Evolutionary conservation across 2,329 filamentous ascomycete species (phyloP).

Genomic region (Phoma sp.): DNA sequence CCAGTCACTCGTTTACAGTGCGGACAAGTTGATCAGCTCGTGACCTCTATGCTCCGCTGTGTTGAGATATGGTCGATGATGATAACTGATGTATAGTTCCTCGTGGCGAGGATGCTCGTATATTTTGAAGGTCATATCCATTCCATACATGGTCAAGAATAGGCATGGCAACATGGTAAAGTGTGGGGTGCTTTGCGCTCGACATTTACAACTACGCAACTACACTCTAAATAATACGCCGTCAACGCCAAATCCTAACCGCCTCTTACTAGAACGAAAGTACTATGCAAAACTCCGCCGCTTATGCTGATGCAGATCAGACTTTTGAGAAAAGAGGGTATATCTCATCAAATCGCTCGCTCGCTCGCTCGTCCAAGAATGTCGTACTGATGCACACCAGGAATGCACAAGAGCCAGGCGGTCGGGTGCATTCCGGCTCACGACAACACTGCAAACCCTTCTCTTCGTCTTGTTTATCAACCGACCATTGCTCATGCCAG

Average conservation of each 20-base stretch:
- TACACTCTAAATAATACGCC: not conserved
- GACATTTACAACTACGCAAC: constrained; percentile 6
- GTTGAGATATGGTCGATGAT: too few species aligned
- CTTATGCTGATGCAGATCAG: constrained; percentile 22
- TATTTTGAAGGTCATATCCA: too few species aligned
- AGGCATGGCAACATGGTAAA: not conserved
- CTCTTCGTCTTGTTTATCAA: not conserved
- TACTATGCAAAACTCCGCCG: constrained; percentile 20
- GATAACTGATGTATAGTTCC: too few species aligned
- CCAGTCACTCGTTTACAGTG: not conserved
- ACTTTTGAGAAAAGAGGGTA: constrained; percentile 16
- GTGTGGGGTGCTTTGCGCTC: not conserved
- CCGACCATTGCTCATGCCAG: constrained; percentile 14
- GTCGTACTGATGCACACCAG: constrained; percentile 1
- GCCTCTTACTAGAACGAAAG: not conserved
- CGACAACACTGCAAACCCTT: not conserved
- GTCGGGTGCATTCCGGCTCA: not conserved
- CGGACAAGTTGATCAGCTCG: too few species aligned
- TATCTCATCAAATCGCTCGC: constrained; percentile 18
- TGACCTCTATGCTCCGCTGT: too few species aligned
- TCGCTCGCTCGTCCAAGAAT: constrained; percentile 2
- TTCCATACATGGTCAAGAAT: too few species aligned
- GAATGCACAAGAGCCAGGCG: constrained; percentile 1
- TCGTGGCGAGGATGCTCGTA: too few species aligned
- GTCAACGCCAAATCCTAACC: constrained; percentile 1